Evolutionary conservation across 371 early-diverging fungal species (phyloP).

Genomic region (Mortierella sp.): DNA sequence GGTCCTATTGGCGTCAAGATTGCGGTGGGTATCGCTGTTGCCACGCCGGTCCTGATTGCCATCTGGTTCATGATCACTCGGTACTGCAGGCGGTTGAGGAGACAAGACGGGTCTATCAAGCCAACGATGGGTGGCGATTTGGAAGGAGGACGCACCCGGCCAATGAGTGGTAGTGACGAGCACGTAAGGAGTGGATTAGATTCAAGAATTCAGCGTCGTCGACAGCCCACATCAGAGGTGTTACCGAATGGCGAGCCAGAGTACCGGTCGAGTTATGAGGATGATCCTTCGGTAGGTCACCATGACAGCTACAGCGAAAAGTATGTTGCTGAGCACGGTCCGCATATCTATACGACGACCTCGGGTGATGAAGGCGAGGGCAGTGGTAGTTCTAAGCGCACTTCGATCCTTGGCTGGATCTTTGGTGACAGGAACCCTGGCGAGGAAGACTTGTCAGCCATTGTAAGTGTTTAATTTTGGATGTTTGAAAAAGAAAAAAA

Average conservation of each 20-base stretch:
- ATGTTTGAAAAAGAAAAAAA: not conserved
- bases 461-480: not conserved
- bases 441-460: not conserved
- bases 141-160: slow-evolving; percentile 8
- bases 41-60: slow-evolving; percentile 11
- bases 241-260: slow-evolving; percentile 9
- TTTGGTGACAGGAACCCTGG: slow-evolving; percentile 8
- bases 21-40: slow-evolving; percentile 20
- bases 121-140: not conserved
- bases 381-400: slow-evolving; percentile 12
- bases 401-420: slow-evolving; percentile 23
- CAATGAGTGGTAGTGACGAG: not conserved
- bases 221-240: slow-evolving; percentile 8
- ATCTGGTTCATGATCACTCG: slow-evolving; percentile 21
- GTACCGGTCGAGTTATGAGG: slow-evolving; percentile 24
- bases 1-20: slow-evolving; percentile 16
- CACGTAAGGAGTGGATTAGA: not conserved
- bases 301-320: slow-evolving; percentile 32
- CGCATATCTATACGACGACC: slow-evolving; percentile 18
- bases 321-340: slow-evolving; percentile 24
- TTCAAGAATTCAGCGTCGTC: not conserved
- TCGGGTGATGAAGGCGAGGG: slow-evolving; percentile 13
- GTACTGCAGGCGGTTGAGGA: not conserved
- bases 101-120: not conserved
- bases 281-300: slow-evolving; percentile 33